These are phyloP conservation scores for Exidia glandulosa DNA, from an alignment of 768 basidiomycete genomes.

Conservation along the genomic window DNA sequence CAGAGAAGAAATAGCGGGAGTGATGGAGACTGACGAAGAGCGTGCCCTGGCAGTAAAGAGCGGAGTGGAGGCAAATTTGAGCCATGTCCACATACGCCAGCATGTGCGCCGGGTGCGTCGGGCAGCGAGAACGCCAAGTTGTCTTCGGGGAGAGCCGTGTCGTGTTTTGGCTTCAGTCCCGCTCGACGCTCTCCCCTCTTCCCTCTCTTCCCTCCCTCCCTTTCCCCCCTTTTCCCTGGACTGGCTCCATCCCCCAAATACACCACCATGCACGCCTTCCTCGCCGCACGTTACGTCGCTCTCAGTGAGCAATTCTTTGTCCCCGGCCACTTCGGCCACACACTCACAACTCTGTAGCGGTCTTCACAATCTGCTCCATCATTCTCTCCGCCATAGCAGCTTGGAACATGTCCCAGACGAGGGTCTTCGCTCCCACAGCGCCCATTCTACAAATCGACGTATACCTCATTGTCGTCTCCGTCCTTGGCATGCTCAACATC, in stretches of 20 bases:
- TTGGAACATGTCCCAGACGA: not conserved
- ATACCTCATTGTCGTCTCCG: conserved; percentile 51
- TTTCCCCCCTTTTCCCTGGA: not conserved
- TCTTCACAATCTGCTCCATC: not conserved
- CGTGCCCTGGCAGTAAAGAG: no score
- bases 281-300: conserved; percentile 44
- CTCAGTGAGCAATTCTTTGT: conserved; percentile 35
- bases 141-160: no score
- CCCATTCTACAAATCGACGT: conserved; percentile 31
- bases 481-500: conserved; percentile 43
- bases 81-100: no score
- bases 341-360: not conserved
- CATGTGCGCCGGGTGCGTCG: no score
- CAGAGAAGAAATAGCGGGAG: no score
- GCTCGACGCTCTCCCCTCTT: not conserved
- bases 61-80: no score
- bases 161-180: not conserved
- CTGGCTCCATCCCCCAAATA: conserved; percentile 18
- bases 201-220: not conserved
- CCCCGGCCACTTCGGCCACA: not conserved
- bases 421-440: not conserved
- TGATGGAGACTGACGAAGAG: no score
- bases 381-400: not conserved
- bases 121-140: no score
- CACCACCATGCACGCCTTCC: conserved; percentile 26